Evolutionary conservation across 2,329 filamentous ascomycete genomes (phyloP), one percentile per base, ranked within the genome.

Genomic region (Cladosporium velox): DNA sequence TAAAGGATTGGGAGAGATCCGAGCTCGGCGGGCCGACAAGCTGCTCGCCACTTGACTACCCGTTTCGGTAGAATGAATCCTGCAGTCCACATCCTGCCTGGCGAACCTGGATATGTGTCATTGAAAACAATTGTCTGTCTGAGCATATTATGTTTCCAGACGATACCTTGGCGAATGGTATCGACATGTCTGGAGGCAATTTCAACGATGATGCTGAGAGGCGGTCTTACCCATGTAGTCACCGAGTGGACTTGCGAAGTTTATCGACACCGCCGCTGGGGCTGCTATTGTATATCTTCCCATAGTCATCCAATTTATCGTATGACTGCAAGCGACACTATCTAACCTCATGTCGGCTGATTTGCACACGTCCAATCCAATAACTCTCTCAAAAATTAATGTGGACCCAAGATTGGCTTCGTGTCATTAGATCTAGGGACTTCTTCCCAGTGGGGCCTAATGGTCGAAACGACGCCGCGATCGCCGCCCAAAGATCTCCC

Each of bases 391-490:
- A 15, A 15, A 52, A 10, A 7, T n/a, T 30, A 30, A 52, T 21
- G 49, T 55, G 30, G 52, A 21, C n/a, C 32, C 52, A n/a, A 55
- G 52, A 55, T 30, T 55, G 52, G 52, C 30, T 55, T 34, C 52
- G 26, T n/a, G 10, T 18, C 28, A 21, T 30, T 30, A 34, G n/a
- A 21, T 30, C 52, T 32, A 30, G 15, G 15, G 21, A 34, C 15
- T 21, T n/a, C 3, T 11, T 34, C 18, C n/a, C 18, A 10, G 52
- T 21, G 52, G 52, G 34, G 52, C 52, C 12, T 4, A 32, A 15
- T 32, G 32, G 52, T 32, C 30, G 32, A 55, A 21, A 32, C 52
- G 28, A 55, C 26, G 52, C 52, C 32, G 52, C 32, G 52, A 34
- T 32, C 52, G 28, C 15, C 15, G 8, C 11, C 18, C 52, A 18